Evolutionary conservation across 495 filamentous ascomycete genomes (phyloP).

Genomic region (Xylaria palmicola): DNA sequence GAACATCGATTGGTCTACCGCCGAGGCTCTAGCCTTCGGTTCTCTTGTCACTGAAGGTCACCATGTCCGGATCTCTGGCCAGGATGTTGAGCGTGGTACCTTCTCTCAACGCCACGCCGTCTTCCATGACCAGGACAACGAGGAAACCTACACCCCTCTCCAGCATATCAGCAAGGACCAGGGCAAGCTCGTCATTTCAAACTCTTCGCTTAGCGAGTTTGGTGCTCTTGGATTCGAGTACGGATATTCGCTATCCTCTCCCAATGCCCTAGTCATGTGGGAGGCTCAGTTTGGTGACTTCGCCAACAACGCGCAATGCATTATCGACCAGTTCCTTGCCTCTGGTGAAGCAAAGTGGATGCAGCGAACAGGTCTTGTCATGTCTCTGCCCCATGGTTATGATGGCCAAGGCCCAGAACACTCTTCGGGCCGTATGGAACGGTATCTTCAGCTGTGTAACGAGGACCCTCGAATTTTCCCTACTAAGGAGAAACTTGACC

Average conservation of each 20-base stretch:
- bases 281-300: conserved; percentile 99
- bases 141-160: conserved; percentile 88
- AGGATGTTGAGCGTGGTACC: conserved; percentile 98
- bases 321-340: conserved; percentile 98
- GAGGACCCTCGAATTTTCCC: conserved; percentile 96
- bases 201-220: conserved; percentile 95
- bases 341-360: conserved; percentile 98
- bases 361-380: conserved; percentile 90
- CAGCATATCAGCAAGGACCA: conserved; percentile 86
- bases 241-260: conserved; percentile 94
- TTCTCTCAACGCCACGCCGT: conserved; percentile 98
- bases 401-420: conserved; percentile 98
- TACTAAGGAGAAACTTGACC: conserved; percentile 78
- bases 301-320: conserved; percentile 98
- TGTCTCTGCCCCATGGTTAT: conserved; percentile 95
- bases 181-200: conserved; percentile 92
- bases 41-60: conserved; percentile 86
- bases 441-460: conserved; percentile 96
- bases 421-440: conserved; percentile 95
- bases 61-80: conserved; percentile 94
- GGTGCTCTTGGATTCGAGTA: conserved; percentile 97
- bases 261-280: conserved; percentile 97
- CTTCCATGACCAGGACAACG: conserved; percentile 93
- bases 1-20: conserved; percentile 96
- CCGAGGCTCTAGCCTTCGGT: conserved; percentile 94